Conservation (phyloP, 352 stramenopile genomes). For the Elongisporangium anandrum region DNA sequence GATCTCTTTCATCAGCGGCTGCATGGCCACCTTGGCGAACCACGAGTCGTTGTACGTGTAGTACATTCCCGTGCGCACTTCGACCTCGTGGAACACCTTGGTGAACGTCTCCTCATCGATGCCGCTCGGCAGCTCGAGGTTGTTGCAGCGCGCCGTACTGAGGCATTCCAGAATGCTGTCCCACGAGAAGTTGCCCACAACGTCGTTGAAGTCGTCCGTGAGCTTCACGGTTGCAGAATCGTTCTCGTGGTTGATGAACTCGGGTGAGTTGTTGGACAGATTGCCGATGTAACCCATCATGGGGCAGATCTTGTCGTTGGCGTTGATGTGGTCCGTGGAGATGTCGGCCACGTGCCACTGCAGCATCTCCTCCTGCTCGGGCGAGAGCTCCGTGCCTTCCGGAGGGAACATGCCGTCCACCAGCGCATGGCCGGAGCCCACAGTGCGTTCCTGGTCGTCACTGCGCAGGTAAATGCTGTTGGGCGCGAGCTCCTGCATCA, state of each 20-base stretch:
- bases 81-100: slow-evolving; percentile 73
- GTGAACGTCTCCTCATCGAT: slow-evolving; percentile 73
- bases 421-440: slow-evolving; percentile 78
- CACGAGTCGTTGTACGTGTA: slow-evolving; percentile 76
- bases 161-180: slow-evolving; percentile 74
- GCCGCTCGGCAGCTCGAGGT: slow-evolving; percentile 51
- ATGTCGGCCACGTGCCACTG: slow-evolving; percentile 76
- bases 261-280: slow-evolving; percentile 45
- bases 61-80: slow-evolving; percentile 56
- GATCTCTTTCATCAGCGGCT: slow-evolving; percentile 74
- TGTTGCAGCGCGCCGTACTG: slow-evolving; percentile 78
- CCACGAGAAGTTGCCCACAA: slow-evolving; percentile 82
- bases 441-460: slow-evolving; percentile 79
- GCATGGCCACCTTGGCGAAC: slow-evolving; percentile 83
- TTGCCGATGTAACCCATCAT: slow-evolving; percentile 70
- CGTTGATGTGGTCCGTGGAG: slow-evolving; percentile 74
- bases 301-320: slow-evolving; percentile 75
- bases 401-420: slow-evolving; percentile 76
- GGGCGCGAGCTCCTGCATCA: slow-evolving; percentile 29
- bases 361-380: slow-evolving; percentile 58
- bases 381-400: slow-evolving; percentile 30
- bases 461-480: slow-evolving; percentile 75
- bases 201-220: slow-evolving; percentile 48
- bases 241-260: slow-evolving; percentile 48
- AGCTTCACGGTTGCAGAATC: slow-evolving; percentile 41